These are phyloP conservation scores for Cyclotella sp. DNA, from an alignment of 108 stramenopile genomes.

Conservation along the genomic window DNA sequence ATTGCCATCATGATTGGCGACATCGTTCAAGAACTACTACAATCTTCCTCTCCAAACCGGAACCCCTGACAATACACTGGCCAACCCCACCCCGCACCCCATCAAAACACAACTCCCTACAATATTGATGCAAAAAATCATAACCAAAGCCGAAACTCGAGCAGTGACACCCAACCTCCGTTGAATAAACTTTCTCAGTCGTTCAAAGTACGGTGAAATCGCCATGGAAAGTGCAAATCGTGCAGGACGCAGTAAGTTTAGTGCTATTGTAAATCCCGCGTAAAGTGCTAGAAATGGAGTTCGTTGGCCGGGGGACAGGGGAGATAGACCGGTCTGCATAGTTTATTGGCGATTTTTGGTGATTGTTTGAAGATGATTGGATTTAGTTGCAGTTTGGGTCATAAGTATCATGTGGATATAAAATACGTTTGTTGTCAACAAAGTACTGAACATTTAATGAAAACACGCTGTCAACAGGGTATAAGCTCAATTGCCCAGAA, in stretches of 20 bases:
- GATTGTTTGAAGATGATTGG: background rate
- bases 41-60: slow-evolving; percentile 49
- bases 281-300: slow-evolving; percentile 87
- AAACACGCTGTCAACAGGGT: too few species aligned
- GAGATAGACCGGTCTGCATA: slow-evolving; percentile 74
- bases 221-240: slow-evolving; percentile 69
- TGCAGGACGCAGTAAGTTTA: slow-evolving; percentile 86
- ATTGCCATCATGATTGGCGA: too few species aligned
- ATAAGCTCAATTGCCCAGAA: background rate
- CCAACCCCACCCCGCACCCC: slow-evolving; percentile 63
- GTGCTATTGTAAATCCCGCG: slow-evolving; percentile 81
- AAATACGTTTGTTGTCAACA: too few species aligned
- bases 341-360: slow-evolving; percentile 13
- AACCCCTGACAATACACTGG: slow-evolving; percentile 65
- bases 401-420: background rate
- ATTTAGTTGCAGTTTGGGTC: background rate
- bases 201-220: slow-evolving; percentile 73
- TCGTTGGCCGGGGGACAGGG: slow-evolving; percentile 91
- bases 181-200: slow-evolving; percentile 57
- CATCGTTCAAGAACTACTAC: background rate
- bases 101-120: slow-evolving; percentile 66
- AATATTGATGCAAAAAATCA: slow-evolving; percentile 72
- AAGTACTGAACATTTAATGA: too few species aligned
- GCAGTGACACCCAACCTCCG: slow-evolving; percentile 43
- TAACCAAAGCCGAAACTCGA: slow-evolving; percentile 53